Percentiles rank a stretch among this genome's conserved stretches.
These are phyloP conservation scores for Polyporus tsugae DNA, from an alignment of 1,284 basidiomycete genomes.

Conservation along the genomic window DNA sequence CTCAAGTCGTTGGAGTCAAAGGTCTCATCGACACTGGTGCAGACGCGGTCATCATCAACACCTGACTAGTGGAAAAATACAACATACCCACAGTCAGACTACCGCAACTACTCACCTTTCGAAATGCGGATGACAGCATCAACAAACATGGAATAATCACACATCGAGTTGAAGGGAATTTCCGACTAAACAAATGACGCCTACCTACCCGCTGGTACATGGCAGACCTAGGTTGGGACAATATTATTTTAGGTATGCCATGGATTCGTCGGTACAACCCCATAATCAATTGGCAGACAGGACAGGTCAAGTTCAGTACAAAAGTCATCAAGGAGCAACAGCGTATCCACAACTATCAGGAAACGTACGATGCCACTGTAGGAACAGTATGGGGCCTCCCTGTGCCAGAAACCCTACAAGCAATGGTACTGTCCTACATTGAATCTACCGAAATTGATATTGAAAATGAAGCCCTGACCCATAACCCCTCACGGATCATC, in stretches of 20 bases:
- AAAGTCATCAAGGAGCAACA: no score
- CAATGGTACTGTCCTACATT: not conserved
- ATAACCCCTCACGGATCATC: not conserved
- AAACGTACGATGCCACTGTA: no score
- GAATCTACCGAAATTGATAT: not conserved
- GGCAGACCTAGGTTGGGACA: not conserved
- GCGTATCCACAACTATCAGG: no score
- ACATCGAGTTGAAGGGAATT: not conserved
- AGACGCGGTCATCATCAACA: not conserved
- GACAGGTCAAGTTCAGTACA: no score
- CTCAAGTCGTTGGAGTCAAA: not conserved
- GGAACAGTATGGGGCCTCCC: not conserved
- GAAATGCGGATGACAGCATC: not conserved
- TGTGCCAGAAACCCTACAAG: not conserved
- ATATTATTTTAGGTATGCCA: not conserved
- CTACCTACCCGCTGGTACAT: not conserved
- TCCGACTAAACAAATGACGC: not conserved
- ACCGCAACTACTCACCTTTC: not conserved
- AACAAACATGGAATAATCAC: not conserved
- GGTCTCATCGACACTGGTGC: not conserved
- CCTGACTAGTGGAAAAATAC: not conserved
- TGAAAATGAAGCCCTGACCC: not conserved
- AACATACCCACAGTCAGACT: not conserved
- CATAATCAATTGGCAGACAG: no score
- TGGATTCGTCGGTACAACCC: not conserved